Evolutionary conservation across 495 filamentous ascomycete species (phyloP), one percentile per base, ranked within the genome.

Genomic region (Tuber microsphaerosporum): DNA sequence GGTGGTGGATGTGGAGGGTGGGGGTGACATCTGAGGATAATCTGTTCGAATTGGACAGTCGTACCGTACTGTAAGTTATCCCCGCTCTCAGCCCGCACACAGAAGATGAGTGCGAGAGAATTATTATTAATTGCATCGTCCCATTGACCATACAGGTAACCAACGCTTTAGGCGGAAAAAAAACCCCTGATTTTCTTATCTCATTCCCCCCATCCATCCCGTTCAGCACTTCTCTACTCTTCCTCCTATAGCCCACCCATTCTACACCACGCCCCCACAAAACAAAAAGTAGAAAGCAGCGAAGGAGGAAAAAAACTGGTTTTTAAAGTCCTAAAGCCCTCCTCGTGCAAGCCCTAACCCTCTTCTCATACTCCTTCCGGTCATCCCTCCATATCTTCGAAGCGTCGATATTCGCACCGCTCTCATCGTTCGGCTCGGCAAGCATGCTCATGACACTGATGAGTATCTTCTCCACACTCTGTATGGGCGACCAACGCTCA

Each of bases 401-500:
- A 1, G 95, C 95, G 83, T 99, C 95, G 14, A 97, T 89, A 82
- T 99, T 98, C 2, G 95, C 95, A 1, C 96, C 93, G 80, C 91
- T 94, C 88, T 98, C 95, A 77, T 95, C 92, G 82, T 98, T 99
- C 43, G 96, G 95, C 78, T 91, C 92, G 71, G 91, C 91, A 69
- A 99, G 91, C 89, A 99, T 91, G 78, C 92, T 94, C 81, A 99
- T 96, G 20, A 97, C 93, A 74, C 91, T 94, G 14, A 99, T 83
- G 20, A 99, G 86, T 73, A 99, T 98, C 5, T 93, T 94, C 85
- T 98, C 96, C 69, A 97, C 96, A 2, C 92, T 94, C 84, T 98
- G 95, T 1, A 98, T 95, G n/a, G 95, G 95, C 37, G 89, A 92
- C 95, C 95, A 99, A 70, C 95, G 89, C 86, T 99, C 95, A 44